Evolutionary conservation across 257 asterid genomes (phyloP), one percentile per base, ranked within the genome.

Genomic region (Haberlea rhodopensis): DNA sequence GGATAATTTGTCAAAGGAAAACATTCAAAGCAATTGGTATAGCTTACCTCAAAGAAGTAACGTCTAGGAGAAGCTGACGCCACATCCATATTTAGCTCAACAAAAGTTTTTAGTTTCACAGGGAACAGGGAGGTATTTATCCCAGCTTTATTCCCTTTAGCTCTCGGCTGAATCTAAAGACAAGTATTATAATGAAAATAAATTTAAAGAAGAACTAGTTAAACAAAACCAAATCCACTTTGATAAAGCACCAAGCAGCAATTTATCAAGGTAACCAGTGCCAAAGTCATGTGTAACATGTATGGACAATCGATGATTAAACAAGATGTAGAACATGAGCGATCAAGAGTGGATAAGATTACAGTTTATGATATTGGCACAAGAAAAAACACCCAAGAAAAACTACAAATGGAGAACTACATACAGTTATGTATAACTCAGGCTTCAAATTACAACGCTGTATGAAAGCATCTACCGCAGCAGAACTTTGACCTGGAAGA

Each of bases 41-140:
- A 53, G 66, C 71, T 71, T 78, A 92, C 99, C 96, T 92, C 99
- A 83, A 89, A 89, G 74, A 92, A 85, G 79, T 92, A 92, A 54
- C 97, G 87, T 40, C 86, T 78, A 31, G 99, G 97, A 57, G 96
- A 89, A 73, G 91, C 95, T 68, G 99, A 92, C 28, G 95, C 85
- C 57, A 92, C 76, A 76, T 92, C 99, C 99, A 92, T 92, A 24
- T 94, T 74, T 53, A 80, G 72, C 81, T 86, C 96, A 73, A 92
- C 87, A 67, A 87, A 92, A 49, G 82, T 81, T 73, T 78, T 87
- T 69, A 92, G 71, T 80, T 81, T 86, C 75, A 92, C 79, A 25
- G 95, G 96, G 77, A 29, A 48, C 66, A 29, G 56, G 25, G 72
- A 60, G 40, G 74, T 63, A 70, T 67, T 61, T 68, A 48, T 65